phyloP scores from a whole-genome alignment of 768 basidiomycete genomes.

The Brasilioporus rufonigricans region DNA sequence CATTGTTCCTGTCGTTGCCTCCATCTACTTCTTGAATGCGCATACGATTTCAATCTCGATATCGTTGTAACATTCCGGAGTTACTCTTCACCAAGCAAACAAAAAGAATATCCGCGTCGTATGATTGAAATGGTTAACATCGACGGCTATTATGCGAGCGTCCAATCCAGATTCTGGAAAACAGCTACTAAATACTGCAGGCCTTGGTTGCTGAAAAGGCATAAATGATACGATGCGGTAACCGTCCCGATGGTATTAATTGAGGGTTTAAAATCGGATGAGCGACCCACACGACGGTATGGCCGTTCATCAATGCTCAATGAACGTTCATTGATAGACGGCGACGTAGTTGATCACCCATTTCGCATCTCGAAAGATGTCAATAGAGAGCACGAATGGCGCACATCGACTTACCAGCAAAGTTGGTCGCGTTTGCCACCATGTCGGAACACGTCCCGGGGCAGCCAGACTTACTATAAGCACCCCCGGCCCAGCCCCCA shows the following conservation, averaged over 20 bases:
- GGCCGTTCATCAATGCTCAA: background rate
- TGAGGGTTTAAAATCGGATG: background rate
- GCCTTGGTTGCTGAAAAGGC: background rate
- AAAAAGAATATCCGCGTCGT: background rate
- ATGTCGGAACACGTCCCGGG: slow-evolving; percentile 44
- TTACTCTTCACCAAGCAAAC: too few species aligned
- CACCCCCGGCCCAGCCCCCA: slow-evolving; percentile 27
- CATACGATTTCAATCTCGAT: too few species aligned
- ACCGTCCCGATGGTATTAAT: background rate
- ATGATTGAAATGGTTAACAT: too few species aligned
- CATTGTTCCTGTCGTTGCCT: too few species aligned
- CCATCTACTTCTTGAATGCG: too few species aligned
- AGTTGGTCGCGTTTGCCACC: slow-evolving; percentile 57
- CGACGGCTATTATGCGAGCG: background rate
- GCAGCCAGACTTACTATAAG: slow-evolving; percentile 29
- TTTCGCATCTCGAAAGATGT: slow-evolving; percentile 41
- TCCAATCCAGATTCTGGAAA: background rate
- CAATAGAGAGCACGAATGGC: background rate
- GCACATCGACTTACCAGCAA: slow-evolving; percentile 35
- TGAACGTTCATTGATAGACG: slow-evolving; percentile 40
- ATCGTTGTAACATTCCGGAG: too few species aligned
- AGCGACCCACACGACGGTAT: background rate
- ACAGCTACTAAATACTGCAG: background rate
- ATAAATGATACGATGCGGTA: background rate
- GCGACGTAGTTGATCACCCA: slow-evolving; percentile 57